phyloP scores from a whole-genome alignment of 2,329 filamentous ascomycete species.

The Escovopsis sp. region DNA sequence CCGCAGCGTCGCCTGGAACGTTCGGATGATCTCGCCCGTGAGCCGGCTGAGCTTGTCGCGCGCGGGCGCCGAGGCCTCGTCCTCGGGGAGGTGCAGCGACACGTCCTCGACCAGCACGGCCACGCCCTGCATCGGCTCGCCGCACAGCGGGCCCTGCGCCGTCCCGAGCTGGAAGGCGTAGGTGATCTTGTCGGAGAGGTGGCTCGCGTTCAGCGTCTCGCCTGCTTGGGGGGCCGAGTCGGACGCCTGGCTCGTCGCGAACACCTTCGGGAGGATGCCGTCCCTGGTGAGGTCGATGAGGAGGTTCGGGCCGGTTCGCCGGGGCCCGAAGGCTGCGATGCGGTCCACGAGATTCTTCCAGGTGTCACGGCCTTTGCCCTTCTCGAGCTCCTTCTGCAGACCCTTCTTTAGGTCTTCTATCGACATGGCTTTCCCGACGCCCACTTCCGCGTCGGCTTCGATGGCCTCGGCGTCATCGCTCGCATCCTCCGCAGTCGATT shows the following conservation, averaged over 20 bases:
- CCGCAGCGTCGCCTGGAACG: conserved; percentile 69
- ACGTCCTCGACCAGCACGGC: conserved; percentile 83
- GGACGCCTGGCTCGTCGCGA: conserved; percentile 22
- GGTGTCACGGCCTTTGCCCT: conserved; percentile 53
- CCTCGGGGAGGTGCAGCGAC: conserved; percentile 39
- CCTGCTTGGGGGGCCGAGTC: conserved; percentile 25
- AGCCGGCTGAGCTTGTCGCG: conserved; percentile 60
- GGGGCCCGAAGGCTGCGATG: conserved; percentile 82
- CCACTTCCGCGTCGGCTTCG: conserved; percentile 42
- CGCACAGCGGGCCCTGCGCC: conserved; percentile 76
- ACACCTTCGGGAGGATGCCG: conserved; percentile 59
- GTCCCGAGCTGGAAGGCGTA: conserved; percentile 93
- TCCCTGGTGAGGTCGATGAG: conserved; percentile 69
- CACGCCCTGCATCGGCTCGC: conserved; percentile 85
- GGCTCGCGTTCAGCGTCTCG: conserved; percentile 41
- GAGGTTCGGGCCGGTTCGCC: conserved; percentile 73
- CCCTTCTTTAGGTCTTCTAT: conserved; percentile 63
- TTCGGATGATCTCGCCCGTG: conserved; percentile 86
- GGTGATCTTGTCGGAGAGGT: conserved; percentile 78
- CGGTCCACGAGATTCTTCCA: conserved; percentile 68
- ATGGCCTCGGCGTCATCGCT: conserved; percentile 18
- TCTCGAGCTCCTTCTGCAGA: conserved; percentile 53
- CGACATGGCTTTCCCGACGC: conserved; percentile 48
- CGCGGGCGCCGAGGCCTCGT: conserved; percentile 33
- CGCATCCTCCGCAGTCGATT: conserved; percentile 22